Evolutionary conservation across 441 rosid species (phyloP).

Genomic region (Metrosideros polymorpha): DNA sequence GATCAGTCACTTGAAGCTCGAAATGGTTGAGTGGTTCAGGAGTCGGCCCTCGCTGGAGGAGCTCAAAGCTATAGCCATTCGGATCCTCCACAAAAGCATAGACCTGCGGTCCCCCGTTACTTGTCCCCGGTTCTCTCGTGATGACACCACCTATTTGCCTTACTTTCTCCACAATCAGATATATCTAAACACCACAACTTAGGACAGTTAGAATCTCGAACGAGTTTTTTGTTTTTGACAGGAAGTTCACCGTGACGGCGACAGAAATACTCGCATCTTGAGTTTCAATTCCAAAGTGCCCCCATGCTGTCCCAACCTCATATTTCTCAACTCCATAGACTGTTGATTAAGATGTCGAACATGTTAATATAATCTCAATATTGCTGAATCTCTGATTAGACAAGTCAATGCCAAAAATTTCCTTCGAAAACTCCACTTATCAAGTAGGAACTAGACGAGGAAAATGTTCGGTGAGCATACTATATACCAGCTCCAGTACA

Average conservation of each 20-base stretch:
- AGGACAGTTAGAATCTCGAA: not conserved
- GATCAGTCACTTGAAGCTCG: not conserved
- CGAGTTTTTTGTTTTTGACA: not conserved
- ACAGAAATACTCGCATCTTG: not conserved
- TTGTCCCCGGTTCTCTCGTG: too few relatives aligned
- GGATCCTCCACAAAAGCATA: too few relatives aligned
- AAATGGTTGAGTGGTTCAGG: constrained; percentile 8
- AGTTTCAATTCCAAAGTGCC: not conserved
- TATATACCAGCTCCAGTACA: too few relatives aligned
- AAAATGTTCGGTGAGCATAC: too few relatives aligned
- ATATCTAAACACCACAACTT: not conserved
- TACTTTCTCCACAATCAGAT: not conserved
- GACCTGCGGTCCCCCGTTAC: too few relatives aligned
- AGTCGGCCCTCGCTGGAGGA: too few relatives aligned
- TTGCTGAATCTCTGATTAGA: too few relatives aligned
- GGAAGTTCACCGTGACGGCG: not conserved
- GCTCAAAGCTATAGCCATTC: too few relatives aligned
- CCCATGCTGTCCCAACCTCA: constrained; percentile 2
- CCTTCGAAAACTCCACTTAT: too few relatives aligned
- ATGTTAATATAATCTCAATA: not conserved
- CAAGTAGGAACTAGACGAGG: too few relatives aligned
- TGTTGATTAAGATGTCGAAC: not conserved
- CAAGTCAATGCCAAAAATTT: too few relatives aligned
- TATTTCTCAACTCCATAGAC: constrained; percentile 2
- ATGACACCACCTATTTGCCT: not conserved